phyloP scores from a whole-genome alignment of 441 rosid species.

The Erysimum pusillum region DNA sequence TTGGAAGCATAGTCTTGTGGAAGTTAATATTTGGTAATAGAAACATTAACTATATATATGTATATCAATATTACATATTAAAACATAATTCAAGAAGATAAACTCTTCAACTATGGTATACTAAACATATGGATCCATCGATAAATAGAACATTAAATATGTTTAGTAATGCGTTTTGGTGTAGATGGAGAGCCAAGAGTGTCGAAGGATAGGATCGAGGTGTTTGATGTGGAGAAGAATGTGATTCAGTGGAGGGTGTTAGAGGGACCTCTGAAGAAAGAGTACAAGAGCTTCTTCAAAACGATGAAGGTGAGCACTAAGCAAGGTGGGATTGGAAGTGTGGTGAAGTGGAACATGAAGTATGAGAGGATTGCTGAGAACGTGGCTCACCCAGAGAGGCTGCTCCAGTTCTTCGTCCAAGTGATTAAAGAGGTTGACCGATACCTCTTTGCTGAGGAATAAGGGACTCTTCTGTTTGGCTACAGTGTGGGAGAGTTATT shows the following conservation, averaged over 20 bases:
- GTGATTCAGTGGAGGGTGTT: not conserved
- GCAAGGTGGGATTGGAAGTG: no score
- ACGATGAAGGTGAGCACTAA: not conserved
- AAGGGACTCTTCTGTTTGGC: no score
- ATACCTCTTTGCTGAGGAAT: no score
- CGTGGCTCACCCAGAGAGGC: no score
- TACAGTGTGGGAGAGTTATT: no score
- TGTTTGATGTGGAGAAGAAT: not conserved
- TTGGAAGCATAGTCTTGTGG: conserved; percentile 1
- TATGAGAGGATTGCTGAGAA: no score
- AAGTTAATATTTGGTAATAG: not conserved
- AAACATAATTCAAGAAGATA: not conserved
- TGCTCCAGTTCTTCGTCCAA: no score
- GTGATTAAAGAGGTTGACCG: no score
- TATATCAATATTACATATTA: no score
- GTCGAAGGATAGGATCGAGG: not conserved
- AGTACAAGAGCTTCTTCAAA: not conserved
- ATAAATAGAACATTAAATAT: no score
- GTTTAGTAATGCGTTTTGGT: not conserved
- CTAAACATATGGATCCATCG: no score
- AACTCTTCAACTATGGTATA: not conserved
- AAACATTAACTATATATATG: not conserved
- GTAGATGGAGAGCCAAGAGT: conserved; percentile 1
- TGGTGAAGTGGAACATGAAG: no score
- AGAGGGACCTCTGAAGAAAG: not conserved